Conservation (phyloP, 2,329 filamentous ascomycete genomes). For the Didymella exigua region DNA sequence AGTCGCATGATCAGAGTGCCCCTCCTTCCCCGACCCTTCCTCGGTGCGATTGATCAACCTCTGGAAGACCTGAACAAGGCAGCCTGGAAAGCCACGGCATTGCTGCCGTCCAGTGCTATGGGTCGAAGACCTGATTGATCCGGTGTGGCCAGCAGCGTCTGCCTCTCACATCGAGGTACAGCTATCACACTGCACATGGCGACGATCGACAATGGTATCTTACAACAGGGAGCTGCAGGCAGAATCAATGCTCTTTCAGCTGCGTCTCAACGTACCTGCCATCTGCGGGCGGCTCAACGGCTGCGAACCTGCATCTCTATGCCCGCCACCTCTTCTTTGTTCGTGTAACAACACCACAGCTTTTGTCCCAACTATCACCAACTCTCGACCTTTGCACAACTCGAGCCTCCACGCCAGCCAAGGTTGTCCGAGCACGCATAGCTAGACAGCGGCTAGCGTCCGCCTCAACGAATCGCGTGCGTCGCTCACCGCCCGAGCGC, state of each 20-base stretch:
- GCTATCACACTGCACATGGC: slow-evolving; percentile 17
- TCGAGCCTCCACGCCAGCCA: slow-evolving; percentile 30
- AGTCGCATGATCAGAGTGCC: slow-evolving; percentile 38
- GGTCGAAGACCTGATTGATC: slow-evolving; percentile 16
- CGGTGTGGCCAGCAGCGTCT: slow-evolving; percentile 9
- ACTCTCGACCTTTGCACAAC: slow-evolving; percentile 35
- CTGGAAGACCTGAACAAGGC: slow-evolving; percentile 32
- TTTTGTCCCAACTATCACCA: slow-evolving; percentile 24
- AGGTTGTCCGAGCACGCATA: slow-evolving; percentile 29
- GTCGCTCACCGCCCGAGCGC: slow-evolving; percentile 27
- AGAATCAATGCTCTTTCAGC: background rate
- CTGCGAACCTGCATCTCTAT: slow-evolving; percentile 14
- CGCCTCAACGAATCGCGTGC: slow-evolving; percentile 28
- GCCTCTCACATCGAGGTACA: slow-evolving; percentile 14
- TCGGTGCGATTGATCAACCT: slow-evolving; percentile 24
- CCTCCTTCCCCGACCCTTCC: slow-evolving; percentile 27
- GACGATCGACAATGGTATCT: slow-evolving; percentile 9
- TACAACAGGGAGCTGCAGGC: slow-evolving; percentile 1
- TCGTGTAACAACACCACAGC: slow-evolving; percentile 25
- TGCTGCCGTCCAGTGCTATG: slow-evolving; percentile 14
- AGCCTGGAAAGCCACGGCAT: slow-evolving; percentile 18
- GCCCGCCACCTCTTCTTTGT: slow-evolving; percentile 13
- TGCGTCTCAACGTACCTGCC: slow-evolving; percentile 13
- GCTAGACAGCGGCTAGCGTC: slow-evolving; percentile 32
- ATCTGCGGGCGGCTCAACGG: slow-evolving; percentile 19